Evolutionary conservation across 768 basidiomycete species (phyloP).

Genomic region (Podaxis sp.): DNA sequence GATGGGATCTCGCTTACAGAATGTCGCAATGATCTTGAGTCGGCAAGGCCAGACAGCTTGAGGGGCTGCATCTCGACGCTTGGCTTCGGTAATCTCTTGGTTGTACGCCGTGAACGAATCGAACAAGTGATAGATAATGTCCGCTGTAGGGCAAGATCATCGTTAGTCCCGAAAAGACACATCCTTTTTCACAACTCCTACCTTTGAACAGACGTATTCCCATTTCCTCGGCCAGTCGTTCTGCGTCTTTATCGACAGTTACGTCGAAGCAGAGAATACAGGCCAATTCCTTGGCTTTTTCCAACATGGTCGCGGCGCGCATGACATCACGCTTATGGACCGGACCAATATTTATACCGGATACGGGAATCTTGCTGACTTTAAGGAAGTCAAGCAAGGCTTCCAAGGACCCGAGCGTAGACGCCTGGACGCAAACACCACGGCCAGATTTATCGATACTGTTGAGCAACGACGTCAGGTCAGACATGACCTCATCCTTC

Average conservation of each 20-base stretch:
- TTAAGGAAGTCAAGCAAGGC: slow-evolving; percentile 95
- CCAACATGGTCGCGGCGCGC: slow-evolving; percentile 90
- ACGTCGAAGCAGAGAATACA: slow-evolving; percentile 98
- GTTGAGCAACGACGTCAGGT: slow-evolving; percentile 82
- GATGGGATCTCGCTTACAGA: slow-evolving; percentile 96
- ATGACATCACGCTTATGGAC: slow-evolving; percentile 95
- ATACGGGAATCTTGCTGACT: slow-evolving; percentile 94
- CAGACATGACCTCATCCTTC: slow-evolving; percentile 95
- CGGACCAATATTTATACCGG: slow-evolving; percentile 96
- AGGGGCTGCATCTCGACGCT: slow-evolving; percentile 86
- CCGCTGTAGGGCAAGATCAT: slow-evolving; percentile 52
- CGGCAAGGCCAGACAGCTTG: slow-evolving; percentile 97
- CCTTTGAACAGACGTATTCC: slow-evolving; percentile 94
- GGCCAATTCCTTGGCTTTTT: slow-evolving; percentile 93
- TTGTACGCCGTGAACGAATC: slow-evolving; percentile 96
- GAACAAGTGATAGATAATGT: slow-evolving; percentile 98
- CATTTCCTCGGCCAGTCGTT: slow-evolving; percentile 88
- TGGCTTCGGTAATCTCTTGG: slow-evolving; percentile 88
- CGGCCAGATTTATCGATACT: slow-evolving; percentile 94
- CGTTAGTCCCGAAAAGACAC: neutral
- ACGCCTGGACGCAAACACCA: slow-evolving; percentile 97
- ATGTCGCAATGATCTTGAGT: slow-evolving; percentile 89
- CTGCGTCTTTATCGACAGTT: slow-evolving; percentile 88
- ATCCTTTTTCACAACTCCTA: slow-evolving; percentile 25
- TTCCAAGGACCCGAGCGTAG: slow-evolving; percentile 95